Evolutionary conservation across 2,329 filamentous ascomycete genomes (phyloP).

Genomic region (Penicillium sp.): DNA sequence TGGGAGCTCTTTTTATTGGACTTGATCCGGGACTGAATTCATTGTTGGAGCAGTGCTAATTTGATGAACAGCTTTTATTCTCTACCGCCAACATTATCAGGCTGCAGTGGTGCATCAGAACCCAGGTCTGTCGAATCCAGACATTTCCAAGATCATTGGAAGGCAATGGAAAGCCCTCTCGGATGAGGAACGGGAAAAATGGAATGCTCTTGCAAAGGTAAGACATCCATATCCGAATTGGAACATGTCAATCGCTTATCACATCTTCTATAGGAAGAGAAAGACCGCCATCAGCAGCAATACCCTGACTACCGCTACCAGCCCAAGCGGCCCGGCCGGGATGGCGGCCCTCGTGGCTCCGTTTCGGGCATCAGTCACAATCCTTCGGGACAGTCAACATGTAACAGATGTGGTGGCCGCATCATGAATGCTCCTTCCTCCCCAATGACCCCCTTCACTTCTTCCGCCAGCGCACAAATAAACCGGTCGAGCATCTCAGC

Average conservation of each 20-base stretch:
- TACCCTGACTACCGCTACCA: constrained; percentile 95
- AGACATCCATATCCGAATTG: neutral
- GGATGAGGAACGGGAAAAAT: constrained; percentile 70
- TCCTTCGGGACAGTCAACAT: constrained; percentile 36
- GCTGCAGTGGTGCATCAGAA: constrained; percentile 72
- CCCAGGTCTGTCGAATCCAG: constrained; percentile 87
- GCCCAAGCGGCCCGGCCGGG: constrained; percentile 65
- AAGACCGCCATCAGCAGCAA: constrained; percentile 77
- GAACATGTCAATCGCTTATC: neutral
- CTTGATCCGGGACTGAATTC: neutral
- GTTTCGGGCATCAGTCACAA: constrained; percentile 36
- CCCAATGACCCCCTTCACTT: constrained; percentile 40
- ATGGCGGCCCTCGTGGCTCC: constrained; percentile 40
- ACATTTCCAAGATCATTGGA: constrained; percentile 96
- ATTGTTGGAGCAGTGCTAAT: constrained; percentile 1
- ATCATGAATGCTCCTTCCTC: constrained; percentile 46
- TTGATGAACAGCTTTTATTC: constrained; percentile 75
- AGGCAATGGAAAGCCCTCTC: constrained; percentile 80
- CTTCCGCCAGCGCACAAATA: constrained; percentile 24
- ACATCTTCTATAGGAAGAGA: constrained; percentile 64
- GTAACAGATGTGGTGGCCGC: constrained; percentile 45
- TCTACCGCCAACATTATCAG: constrained; percentile 93
- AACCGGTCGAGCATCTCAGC: constrained; percentile 28
- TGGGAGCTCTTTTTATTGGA: constrained; percentile 15
- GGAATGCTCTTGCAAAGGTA: constrained; percentile 84